Evolutionary conservation across 2,329 filamentous ascomycete genomes (phyloP).

Genomic region (Penicillium verrucosum): DNA sequence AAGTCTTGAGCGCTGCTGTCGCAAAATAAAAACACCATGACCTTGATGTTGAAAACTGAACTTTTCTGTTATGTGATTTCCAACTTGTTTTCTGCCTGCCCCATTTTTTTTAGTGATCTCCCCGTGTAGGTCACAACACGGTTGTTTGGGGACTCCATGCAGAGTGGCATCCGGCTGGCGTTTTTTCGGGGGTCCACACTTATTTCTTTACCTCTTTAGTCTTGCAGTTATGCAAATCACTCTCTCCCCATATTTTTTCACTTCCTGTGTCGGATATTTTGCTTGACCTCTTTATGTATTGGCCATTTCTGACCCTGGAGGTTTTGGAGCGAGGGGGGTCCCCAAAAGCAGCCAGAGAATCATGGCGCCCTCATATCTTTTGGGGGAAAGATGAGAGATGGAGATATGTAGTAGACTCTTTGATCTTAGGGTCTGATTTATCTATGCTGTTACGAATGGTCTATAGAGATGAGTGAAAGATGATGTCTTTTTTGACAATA

Average conservation of each 20-base stretch:
- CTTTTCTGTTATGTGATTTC: conserved; percentile 33
- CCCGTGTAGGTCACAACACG: conserved; percentile 30
- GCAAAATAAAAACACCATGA: conserved; percentile 44
- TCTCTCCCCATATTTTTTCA: conserved; percentile 24
- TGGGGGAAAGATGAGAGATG: conserved; percentile 13
- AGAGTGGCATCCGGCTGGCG: conserved; percentile 44
- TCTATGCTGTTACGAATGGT: conserved; percentile 42
- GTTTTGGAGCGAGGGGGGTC: conserved; percentile 15
- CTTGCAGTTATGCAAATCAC: conserved; percentile 21
- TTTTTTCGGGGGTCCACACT: conserved; percentile 39
- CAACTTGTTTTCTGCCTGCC: conserved; percentile 31
- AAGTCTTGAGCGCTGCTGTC: conserved; percentile 70
- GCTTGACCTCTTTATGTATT: conserved; percentile 13
- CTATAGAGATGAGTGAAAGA: conserved; percentile 40
- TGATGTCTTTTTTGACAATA: conserved; percentile 23
- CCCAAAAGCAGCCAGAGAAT: conserved; percentile 13
- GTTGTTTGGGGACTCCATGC: conserved; percentile 33
- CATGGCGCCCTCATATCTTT: conserved; percentile 11
- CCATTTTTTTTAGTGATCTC: conserved; percentile 34
- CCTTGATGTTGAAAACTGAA: conserved; percentile 26
- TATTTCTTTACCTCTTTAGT: conserved; percentile 27
- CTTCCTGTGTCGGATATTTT: conserved; percentile 21
- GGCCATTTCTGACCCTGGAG: conserved; percentile 13
- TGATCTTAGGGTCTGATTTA: conserved; percentile 28
- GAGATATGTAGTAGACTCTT: conserved; percentile 22